These are phyloP conservation scores for Ascochyta lentis DNA, from an alignment of 2,329 filamentous ascomycete genomes.

Conservation along the genomic window DNA sequence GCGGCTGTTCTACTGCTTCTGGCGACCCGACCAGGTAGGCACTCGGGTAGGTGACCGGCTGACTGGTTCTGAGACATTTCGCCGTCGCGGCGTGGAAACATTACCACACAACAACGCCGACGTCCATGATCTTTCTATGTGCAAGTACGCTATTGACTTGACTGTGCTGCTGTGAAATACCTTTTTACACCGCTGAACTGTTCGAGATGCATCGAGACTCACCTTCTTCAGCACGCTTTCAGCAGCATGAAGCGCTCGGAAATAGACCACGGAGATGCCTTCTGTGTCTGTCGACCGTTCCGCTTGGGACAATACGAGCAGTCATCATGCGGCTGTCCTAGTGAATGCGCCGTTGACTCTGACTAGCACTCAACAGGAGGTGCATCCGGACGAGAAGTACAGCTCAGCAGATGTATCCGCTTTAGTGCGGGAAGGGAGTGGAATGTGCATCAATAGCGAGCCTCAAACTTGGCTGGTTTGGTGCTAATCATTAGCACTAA, in stretches of 20 bases:
- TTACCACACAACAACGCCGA: neutral
- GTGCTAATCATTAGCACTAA: neutral
- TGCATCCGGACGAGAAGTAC: conserved; percentile 5
- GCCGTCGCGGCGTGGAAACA: neutral
- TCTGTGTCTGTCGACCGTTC: conserved; percentile 2
- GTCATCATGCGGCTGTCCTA: neutral
- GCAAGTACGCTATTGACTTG: neutral
- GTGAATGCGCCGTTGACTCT: neutral
- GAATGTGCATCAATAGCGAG: conserved; percentile 17
- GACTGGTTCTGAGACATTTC: neutral
- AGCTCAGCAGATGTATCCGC: conserved; percentile 3
- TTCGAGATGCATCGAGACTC: conserved; percentile 6
- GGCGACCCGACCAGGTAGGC: neutral
- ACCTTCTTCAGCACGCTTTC: neutral
- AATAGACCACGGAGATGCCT: neutral
- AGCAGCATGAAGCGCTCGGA: neutral
- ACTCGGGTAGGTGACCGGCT: neutral
- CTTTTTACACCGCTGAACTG: neutral
- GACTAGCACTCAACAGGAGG: conserved; percentile 12
- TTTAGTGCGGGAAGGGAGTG: conserved; percentile 1
- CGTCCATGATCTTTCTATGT: neutral
- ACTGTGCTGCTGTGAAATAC: neutral
- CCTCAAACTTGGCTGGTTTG: conserved; percentile 4
- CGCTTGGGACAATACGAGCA: neutral
- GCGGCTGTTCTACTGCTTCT: neutral